Base-by-base conservation (phyloP, 768 basidiomycete species). In the Tubosaeta sp. region DNA sequence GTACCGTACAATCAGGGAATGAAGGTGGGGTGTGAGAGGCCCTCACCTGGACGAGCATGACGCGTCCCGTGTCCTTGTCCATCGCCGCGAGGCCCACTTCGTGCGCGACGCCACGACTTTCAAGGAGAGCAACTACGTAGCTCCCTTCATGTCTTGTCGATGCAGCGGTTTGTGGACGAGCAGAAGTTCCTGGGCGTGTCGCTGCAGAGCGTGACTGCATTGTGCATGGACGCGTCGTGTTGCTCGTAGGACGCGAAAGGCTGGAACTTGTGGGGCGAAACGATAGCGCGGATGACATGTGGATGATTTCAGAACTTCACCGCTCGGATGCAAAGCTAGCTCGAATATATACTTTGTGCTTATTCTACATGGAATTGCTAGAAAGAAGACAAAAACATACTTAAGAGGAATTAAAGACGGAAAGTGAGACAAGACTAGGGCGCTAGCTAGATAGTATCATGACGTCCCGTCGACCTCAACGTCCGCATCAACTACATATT, bases 41-140 rank as follows among this genome's bases (percentile, higher is more conserved):
- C 10, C 61, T n/a, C 44, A 86, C 91, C 78, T 95, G 92, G 16
- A 91, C 82, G 14, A 95, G 72, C 65, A 83, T 76, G 17, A 87
- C 86, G 26, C 80, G 76, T 1, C 86, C 91, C 0, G 86, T 90
- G 31, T 89, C 86, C 51, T 76, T 81, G 53, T 94, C 85, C n/a
- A 93, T 76, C 0, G 88, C 88, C 0, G 91, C 92, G 31, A 97
- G 82, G 3, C 94, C 94, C 9, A 95, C 82, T 64, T 95, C 93
- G 49, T 87, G 75, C 1, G 85, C 85, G 27, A 91, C 75, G 1
- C 89, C 88, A 25, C 89, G 74, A 11, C 88, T 86, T 69, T 92
- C 89, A 26, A 91, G 70, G 17, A 91, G 67, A 3, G 89, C 84
- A 26, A 88, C 73, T 4, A 88, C 71, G 62, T 83, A 84, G 51